These are phyloP conservation scores for Aspergillus uvarum DNA, from an alignment of 2,329 filamentous ascomycete species.

Conservation along the genomic window DNA sequence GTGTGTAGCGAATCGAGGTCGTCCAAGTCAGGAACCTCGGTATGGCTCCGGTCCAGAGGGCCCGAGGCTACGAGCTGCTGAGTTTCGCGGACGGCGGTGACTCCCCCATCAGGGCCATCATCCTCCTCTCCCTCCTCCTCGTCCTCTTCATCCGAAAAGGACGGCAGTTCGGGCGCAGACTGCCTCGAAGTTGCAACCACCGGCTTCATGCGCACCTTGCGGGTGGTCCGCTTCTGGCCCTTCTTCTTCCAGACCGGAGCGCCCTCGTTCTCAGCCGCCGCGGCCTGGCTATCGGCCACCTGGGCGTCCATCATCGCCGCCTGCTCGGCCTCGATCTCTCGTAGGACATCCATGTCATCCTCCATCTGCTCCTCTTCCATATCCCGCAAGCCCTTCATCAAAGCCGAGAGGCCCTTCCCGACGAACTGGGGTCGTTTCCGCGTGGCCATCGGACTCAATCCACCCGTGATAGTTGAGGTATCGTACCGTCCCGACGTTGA, in stretches of 20 bases:
- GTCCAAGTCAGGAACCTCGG: slow-evolving; percentile 11
- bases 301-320: slow-evolving; percentile 28
- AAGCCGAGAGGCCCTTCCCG: slow-evolving; percentile 39
- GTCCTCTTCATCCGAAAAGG: slow-evolving; percentile 19
- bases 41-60: slow-evolving; percentile 6
- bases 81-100: slow-evolving; percentile 32
- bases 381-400: slow-evolving; percentile 41
- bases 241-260: slow-evolving; percentile 46
- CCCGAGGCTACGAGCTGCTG: slow-evolving; percentile 19
- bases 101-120: slow-evolving; percentile 26
- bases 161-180: slow-evolving; percentile 16
- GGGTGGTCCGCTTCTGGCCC: slow-evolving; percentile 51
- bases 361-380: slow-evolving; percentile 44
- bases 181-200: slow-evolving; percentile 32
- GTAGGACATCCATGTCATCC: slow-evolving; percentile 45
- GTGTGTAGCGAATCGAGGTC: slow-evolving; percentile 28
- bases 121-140: slow-evolving; percentile 10
- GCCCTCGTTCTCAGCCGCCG: slow-evolving; percentile 12
- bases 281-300: slow-evolving; percentile 39
- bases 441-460: slow-evolving; percentile 40
- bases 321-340: slow-evolving; percentile 44
- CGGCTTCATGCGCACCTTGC: slow-evolving; percentile 46
- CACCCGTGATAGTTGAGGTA: slow-evolving; percentile 12
- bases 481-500: slow-evolving; percentile 34
- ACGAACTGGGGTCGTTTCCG: slow-evolving; percentile 38